Evolutionary conservation across 2,329 filamentous ascomycete genomes (phyloP).

Genomic region (Calonectria ilicicola): DNA sequence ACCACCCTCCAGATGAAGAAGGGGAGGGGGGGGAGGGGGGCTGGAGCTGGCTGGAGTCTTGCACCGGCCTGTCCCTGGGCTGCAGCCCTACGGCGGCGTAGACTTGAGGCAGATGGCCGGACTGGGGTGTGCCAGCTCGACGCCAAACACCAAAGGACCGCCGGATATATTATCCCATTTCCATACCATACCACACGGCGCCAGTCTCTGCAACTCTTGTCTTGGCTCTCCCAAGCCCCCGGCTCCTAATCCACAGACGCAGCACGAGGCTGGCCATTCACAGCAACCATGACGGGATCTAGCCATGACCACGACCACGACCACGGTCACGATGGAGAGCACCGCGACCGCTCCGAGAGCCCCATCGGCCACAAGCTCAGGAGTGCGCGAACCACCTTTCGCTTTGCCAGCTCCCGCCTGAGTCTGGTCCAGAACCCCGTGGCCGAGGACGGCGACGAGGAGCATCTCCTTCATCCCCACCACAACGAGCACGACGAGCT

Average conservation of each 20-base stretch:
- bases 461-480: background rate
- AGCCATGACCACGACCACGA: background rate
- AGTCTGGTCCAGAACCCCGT: slow-evolving; percentile 6
- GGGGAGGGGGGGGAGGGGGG: too few relatives aligned
- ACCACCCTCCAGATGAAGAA: background rate
- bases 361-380: slow-evolving; percentile 14
- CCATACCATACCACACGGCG: background rate
- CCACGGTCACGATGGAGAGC: background rate
- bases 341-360: background rate
- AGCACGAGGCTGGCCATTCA: background rate
- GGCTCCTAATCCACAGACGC: background rate
- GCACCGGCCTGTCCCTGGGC: background rate
- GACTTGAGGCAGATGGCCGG: background rate
- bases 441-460: background rate
- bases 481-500: background rate
- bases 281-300: background rate
- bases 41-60: background rate
- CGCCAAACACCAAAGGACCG: background rate
- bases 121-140: background rate
- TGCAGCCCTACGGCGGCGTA: slow-evolving; percentile 4
- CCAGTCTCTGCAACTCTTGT: background rate
- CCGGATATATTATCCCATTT: slow-evolving; percentile 5
- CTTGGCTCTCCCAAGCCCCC: background rate
- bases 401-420: slow-evolving; percentile 12
- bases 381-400: slow-evolving; percentile 12